Percentiles rank a stretch among this genome's conserved stretches.
phyloP scores from a whole-genome alignment of 164 flowering plant species.

The Buxus sempervirens region DNA sequence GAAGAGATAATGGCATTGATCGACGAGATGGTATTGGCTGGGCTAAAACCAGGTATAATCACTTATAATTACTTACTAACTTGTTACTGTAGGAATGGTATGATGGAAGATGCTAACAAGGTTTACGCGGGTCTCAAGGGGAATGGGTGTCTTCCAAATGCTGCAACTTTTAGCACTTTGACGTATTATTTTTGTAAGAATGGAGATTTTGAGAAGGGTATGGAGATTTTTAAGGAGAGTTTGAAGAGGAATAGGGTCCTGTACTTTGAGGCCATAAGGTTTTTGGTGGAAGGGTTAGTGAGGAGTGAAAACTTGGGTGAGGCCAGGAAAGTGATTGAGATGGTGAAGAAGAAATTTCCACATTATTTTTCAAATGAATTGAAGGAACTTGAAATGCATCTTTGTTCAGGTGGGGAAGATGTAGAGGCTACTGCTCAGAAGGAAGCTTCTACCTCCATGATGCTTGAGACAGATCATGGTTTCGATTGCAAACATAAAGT shows the following conservation, averaged over 20 bases:
- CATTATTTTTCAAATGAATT: constrained; percentile 49
- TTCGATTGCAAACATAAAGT: too few species aligned
- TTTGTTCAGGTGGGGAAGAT: constrained; percentile 33
- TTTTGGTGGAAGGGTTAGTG: constrained; percentile 64
- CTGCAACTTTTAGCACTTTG: constrained; percentile 65
- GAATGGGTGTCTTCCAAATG: constrained; percentile 57
- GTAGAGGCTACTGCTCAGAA: too few species aligned
- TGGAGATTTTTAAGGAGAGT: constrained; percentile 63
- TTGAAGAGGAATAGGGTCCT: constrained; percentile 53
- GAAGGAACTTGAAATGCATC: constrained; percentile 57
- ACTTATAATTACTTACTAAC: constrained; percentile 62
- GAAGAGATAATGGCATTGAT: constrained; percentile 49
- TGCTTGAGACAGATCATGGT: too few species aligned
- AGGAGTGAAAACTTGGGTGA: constrained; percentile 40
- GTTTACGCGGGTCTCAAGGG: constrained; percentile 47
- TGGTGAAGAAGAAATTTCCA: constrained; percentile 63
- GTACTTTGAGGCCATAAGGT: constrained; percentile 47
- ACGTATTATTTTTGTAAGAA: constrained; percentile 41
- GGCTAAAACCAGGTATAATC: constrained; percentile 56
- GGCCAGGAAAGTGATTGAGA: constrained; percentile 48
- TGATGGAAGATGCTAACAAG: constrained; percentile 66
- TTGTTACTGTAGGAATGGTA: constrained; percentile 49
- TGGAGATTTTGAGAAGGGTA: constrained; percentile 42
- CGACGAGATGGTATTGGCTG: constrained; percentile 60
- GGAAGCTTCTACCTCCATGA: too few species aligned